Evolutionary conservation across 306 rosid genomes (phyloP).

Genomic region (Erythrophleum fordii): DNA sequence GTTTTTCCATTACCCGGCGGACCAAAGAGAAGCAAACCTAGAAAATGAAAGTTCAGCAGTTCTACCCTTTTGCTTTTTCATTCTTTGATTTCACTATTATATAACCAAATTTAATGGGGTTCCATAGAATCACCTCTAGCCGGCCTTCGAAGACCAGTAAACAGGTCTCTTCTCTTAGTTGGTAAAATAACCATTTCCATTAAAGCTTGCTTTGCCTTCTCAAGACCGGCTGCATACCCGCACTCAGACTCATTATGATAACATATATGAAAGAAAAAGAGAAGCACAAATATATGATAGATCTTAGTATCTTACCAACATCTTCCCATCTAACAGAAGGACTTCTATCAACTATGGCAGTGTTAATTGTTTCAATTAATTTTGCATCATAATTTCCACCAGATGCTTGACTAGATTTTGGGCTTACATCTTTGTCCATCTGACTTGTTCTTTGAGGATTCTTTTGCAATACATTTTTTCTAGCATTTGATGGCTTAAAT

Average conservation of each 20-base stretch:
- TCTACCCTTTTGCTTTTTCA: slow-evolving; percentile 25
- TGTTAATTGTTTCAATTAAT: slow-evolving; percentile 89
- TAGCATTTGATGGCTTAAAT: slow-evolving; percentile 47
- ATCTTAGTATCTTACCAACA: slow-evolving; percentile 63
- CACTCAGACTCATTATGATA: slow-evolving; percentile 42
- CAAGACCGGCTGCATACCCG: slow-evolving; percentile 83
- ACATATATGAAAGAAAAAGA: background rate
- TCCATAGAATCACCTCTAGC: slow-evolving; percentile 74
- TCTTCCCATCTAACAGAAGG: slow-evolving; percentile 98
- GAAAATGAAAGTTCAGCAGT: slow-evolving; percentile 35
- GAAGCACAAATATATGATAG: slow-evolving; percentile 10
- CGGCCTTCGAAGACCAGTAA: slow-evolving; percentile 96
- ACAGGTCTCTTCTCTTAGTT: slow-evolving; percentile 89
- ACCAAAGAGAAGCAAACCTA: slow-evolving; percentile 97
- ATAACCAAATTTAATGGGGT: slow-evolving; percentile 1
- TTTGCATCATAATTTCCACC: slow-evolving; percentile 66
- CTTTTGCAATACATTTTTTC: slow-evolving; percentile 53
- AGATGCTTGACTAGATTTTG: slow-evolving; percentile 61
- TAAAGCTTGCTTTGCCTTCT: slow-evolving; percentile 92
- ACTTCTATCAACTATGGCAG: slow-evolving; percentile 91
- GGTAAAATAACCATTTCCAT: slow-evolving; percentile 99
- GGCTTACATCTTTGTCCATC: slow-evolving; percentile 56
- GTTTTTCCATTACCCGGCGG: slow-evolving; percentile 99
- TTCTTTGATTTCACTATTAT: slow-evolving; percentile 28
- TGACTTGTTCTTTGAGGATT: slow-evolving; percentile 50